These are phyloP conservation scores for Hypoxylon sp. DNA, from an alignment of 2,329 filamentous ascomycete species.

Conservation along the genomic window DNA sequence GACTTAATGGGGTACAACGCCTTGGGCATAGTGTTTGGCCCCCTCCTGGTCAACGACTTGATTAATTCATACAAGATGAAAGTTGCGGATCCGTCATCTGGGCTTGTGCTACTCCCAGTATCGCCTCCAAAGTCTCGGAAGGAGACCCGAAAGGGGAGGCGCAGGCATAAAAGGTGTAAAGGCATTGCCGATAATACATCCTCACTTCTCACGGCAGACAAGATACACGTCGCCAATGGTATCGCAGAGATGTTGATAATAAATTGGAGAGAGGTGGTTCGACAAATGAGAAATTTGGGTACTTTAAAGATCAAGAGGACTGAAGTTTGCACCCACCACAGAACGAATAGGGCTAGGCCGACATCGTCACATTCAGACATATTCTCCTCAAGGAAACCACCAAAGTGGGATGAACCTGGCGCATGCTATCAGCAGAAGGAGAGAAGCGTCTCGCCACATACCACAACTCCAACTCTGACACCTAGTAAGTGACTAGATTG, in stretches of 20 bases:
- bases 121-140: conserved; percentile 62
- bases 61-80: conserved; percentile 67
- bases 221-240: conserved; percentile 70
- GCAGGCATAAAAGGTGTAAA: conserved; percentile 55
- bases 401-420: conserved; percentile 54
- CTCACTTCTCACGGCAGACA: conserved; percentile 63
- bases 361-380: conserved; percentile 61
- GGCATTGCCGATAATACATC: conserved; percentile 40
- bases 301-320: conserved; percentile 51
- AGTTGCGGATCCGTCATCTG: conserved; percentile 59
- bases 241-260: conserved; percentile 76
- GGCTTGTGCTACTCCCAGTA: conserved; percentile 61
- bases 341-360: conserved; percentile 45
- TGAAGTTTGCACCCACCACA: conserved; percentile 26
- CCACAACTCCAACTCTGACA: conserved; percentile 55
- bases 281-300: conserved; percentile 69
- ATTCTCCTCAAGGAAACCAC: conserved; percentile 58
- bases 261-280: conserved; percentile 75
- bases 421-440: conserved; percentile 41
- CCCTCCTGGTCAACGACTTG: conserved; percentile 72
- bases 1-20: conserved; percentile 76
- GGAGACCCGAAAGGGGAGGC: conserved; percentile 58
- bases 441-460: conserved; percentile 56
- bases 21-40: conserved; percentile 76
- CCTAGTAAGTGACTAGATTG: conserved; percentile 47